Base-by-base conservation (phyloP, 192 early-diverging fungal species). In the Coemansia sp. region DNA sequence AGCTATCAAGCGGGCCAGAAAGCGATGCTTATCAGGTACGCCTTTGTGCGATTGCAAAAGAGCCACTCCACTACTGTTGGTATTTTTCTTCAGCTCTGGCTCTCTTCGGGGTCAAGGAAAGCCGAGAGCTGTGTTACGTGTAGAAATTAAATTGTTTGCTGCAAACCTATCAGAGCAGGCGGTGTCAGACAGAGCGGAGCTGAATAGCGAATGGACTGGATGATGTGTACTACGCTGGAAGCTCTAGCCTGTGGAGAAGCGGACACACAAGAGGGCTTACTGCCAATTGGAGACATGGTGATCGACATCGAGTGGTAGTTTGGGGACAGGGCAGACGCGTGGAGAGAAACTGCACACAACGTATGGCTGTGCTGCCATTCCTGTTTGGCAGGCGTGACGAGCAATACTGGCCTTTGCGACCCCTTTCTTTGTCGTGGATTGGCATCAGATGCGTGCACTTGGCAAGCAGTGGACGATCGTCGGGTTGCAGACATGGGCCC, bases 401-500 rank as follows among this genome's bases (percentile, higher is more conserved):
- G 25, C 23, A 31, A 32, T 17, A 58, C 29, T 31, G 27, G 27
- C 29, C 29, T 55, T 55, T 31, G 55, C 27, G 29, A 57, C 8
- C 55, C 55, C 29, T 7, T 32, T 58, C 55, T 58, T 58, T 58
- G 15, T 58, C 55, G 29, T 17, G 15, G 55, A 58, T 58, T 58
- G 21, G 12, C 51, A 55, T 50, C 23, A 27, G 4, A 29, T 29
- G 51, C 51, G 51, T 27, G 51, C 23, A 14, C 23, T 23, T 29
- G 51, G 9, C 21, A 10, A 25, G 48, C 10, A 25, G 51, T 55
- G 51, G 51, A 27, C 51, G 51, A 55, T 55, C 51, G 51, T 55
- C 60, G 60, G 19, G 19, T 23, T 62, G 60, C 60, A 62, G n/a
- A 38, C 34, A 62, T 58, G 57, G 11, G 23, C 57, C 11, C 34